phyloP scores from a whole-genome alignment of 163 green algal genomes.

The Volvox carteri region DNA sequence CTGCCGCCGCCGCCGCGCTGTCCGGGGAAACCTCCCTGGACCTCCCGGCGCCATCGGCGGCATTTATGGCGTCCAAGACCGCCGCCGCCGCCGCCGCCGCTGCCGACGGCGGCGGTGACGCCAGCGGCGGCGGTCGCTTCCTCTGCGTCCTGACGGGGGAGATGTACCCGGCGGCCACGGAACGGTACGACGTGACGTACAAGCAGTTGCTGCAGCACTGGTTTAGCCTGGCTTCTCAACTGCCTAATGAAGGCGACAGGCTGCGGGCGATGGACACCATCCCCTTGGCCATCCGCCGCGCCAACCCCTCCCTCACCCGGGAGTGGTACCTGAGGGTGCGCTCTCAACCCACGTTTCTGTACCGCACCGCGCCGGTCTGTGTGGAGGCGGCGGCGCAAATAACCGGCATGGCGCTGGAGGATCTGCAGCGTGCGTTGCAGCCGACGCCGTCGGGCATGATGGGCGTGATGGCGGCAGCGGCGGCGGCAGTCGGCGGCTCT shows the following conservation, averaged over 20 bases:
- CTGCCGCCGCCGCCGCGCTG: neutral
- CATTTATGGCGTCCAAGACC: neutral
- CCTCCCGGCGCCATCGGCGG: conserved; percentile 26
- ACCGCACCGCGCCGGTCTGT: conserved; percentile 56
- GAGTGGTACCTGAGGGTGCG: conserved; percentile 67
- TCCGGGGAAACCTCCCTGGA: conserved; percentile 8
- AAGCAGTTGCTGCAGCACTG: conserved; percentile 61
- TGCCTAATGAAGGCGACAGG: conserved; percentile 57
- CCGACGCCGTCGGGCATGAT: neutral
- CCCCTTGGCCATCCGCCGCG: conserved; percentile 60
- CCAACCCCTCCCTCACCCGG: conserved; percentile 64
- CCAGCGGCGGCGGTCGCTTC: conserved; percentile 39
- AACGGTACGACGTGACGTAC: conserved; percentile 60
- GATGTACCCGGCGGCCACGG: neutral
- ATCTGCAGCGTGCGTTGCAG: conserved; percentile 25
- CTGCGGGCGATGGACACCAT: conserved; percentile 65
- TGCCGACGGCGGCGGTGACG: neutral
- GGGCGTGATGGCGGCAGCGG: neutral
- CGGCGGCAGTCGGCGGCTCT: neutral
- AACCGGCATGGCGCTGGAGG: conserved; percentile 31
- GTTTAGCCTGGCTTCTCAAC: conserved; percentile 43
- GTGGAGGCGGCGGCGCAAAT: conserved; percentile 30
- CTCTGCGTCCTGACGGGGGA: conserved; percentile 57
- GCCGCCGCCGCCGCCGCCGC: neutral
- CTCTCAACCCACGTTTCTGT: conserved; percentile 58